A percentile compares a stretch with the other conserved stretches of the same genome.
Evolutionary conservation across 345 rosid species (phyloP).

Genomic region (Salix exigua): DNA sequence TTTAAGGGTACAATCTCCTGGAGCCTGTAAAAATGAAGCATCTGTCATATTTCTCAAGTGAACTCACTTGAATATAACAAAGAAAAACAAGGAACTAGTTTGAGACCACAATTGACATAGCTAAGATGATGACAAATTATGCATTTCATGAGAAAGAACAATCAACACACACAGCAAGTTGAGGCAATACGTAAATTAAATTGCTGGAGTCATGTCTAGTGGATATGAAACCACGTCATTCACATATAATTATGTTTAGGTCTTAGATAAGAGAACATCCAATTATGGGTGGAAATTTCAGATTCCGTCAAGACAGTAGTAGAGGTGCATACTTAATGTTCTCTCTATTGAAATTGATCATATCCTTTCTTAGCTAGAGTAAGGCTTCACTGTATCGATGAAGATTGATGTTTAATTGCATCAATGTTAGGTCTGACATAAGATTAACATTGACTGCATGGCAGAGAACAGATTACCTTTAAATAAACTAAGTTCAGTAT

Average conservation of each 20-base stretch:
- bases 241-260: not conserved
- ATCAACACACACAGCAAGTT: not conserved
- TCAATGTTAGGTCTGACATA: no score
- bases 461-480: not conserved
- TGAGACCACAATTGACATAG: not conserved
- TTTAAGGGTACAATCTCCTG: constrained; percentile 94
- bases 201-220: not conserved
- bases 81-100: not conserved
- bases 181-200: not conserved
- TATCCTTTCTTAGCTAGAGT: not conserved
- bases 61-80: not conserved
- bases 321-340: not conserved
- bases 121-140: not conserved
- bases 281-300: not conserved
- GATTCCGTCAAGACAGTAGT: not conserved
- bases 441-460: not conserved
- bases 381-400: not conserved
- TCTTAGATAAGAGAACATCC: not conserved
- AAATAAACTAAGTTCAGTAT: not conserved
- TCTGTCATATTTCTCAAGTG: constrained; percentile 16
- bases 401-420: not conserved
- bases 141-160: not conserved
- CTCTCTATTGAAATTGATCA: not conserved
- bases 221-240: not conserved
- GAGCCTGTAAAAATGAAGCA: constrained; percentile 41